Evolutionary conservation across 2,329 filamentous ascomycete genomes (phyloP).

Genomic region (Fusarium pseudonygamai): DNA sequence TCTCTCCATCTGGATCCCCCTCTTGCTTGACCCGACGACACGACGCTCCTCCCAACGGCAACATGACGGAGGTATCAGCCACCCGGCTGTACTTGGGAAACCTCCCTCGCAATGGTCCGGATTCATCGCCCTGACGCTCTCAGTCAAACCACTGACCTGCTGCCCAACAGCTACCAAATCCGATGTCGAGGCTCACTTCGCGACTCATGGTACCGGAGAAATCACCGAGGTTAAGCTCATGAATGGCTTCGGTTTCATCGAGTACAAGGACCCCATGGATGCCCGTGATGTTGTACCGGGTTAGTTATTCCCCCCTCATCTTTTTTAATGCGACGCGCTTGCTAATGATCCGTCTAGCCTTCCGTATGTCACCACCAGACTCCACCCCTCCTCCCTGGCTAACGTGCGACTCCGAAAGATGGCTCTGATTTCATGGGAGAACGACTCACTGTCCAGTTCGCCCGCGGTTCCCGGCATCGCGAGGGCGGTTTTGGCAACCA

Average conservation of each 20-base stretch:
- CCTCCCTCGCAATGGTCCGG: constrained; percentile 90
- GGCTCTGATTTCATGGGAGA: constrained; percentile 98
- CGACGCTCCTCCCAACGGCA: constrained; percentile 44
- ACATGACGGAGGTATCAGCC: constrained; percentile 88
- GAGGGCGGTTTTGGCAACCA: constrained; percentile 60
- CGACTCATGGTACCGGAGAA: constrained; percentile 93
- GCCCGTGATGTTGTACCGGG: constrained; percentile 98
- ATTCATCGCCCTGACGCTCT: constrained; percentile 43
- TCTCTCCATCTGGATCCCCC: constrained; percentile 27
- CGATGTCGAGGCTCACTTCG: constrained; percentile 96
- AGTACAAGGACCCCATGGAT: constrained; percentile 98
- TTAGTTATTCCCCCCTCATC: constrained; percentile 59
- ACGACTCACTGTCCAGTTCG: constrained; percentile 97
- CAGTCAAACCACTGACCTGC: constrained; percentile 56
- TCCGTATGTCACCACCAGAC: constrained; percentile 62
- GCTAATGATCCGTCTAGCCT: constrained; percentile 56
- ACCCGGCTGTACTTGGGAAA: constrained; percentile 98
- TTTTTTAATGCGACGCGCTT: constrained; percentile 24
- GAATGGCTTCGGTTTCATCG: constrained; percentile 99
- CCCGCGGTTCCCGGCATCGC: constrained; percentile 78
- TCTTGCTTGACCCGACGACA: constrained; percentile 20
- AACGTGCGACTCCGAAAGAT: constrained; percentile 64
- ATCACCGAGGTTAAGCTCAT: constrained; percentile 99
- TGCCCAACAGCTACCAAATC: constrained; percentile 84
- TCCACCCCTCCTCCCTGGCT: constrained; percentile 31